phyloP scores from a whole-genome alignment of 192 early-diverging fungal genomes.

The Umbelopsis sp. region DNA sequence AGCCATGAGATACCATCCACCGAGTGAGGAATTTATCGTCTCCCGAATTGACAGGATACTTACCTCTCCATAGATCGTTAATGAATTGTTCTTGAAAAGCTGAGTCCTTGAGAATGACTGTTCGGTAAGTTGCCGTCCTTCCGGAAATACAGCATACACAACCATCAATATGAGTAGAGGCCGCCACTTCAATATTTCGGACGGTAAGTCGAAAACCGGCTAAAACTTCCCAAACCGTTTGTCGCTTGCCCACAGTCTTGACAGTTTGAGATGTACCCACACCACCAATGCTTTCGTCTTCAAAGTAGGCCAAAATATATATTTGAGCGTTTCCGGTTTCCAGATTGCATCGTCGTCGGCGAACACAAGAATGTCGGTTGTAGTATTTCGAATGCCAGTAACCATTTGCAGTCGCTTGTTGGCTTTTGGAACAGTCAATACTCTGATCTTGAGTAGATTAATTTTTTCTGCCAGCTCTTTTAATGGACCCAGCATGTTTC shows the following conservation, averaged over 20 bases:
- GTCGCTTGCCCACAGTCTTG: conserved; percentile 38
- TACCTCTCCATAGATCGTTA: conserved; percentile 57
- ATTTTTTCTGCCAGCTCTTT: conserved; percentile 48
- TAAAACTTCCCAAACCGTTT: conserved; percentile 65
- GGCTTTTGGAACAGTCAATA: conserved; percentile 47
- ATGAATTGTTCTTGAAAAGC: conserved; percentile 59
- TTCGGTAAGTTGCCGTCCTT: conserved; percentile 61
- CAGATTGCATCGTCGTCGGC: conserved; percentile 65
- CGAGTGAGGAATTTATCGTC: conserved; percentile 67
- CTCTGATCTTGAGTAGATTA: conserved; percentile 43
- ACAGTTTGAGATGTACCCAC: conserved; percentile 61
- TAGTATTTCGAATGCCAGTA: conserved; percentile 55
- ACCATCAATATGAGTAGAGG: conserved; percentile 64
- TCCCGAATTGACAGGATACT: conserved; percentile 61
- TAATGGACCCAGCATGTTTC: conserved; percentile 37
- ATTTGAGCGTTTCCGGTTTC: conserved; percentile 52
- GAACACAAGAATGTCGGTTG: conserved; percentile 56
- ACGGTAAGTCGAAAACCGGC: conserved; percentile 59
- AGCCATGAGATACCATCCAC: conserved; percentile 62
- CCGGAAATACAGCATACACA: conserved; percentile 66
- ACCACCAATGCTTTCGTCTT: conserved; percentile 56
- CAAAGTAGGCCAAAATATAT: conserved; percentile 62
- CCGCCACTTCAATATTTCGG: conserved; percentile 63
- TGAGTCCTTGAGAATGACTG: conserved; percentile 60
- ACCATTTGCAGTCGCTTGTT: conserved; percentile 65